Evolutionary conservation across 2,329 filamentous ascomycete species (phyloP).

Genomic region (Hymenoscyphus albidus): DNA sequence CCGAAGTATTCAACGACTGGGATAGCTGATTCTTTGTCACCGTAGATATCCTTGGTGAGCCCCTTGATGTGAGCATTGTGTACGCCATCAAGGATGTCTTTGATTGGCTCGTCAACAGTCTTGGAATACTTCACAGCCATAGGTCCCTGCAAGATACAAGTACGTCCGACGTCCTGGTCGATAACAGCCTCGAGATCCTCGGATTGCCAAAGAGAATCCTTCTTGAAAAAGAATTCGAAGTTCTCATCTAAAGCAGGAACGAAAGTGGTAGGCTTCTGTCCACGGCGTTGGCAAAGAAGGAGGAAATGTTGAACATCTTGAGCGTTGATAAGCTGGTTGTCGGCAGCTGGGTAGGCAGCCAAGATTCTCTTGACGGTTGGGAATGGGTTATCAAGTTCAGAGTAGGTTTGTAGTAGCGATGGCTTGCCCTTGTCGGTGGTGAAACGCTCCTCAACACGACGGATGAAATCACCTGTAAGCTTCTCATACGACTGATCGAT

Average conservation of each 20-base stretch:
- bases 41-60: conserved; percentile 77
- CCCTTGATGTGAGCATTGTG: conserved; percentile 82
- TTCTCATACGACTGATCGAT: conserved; percentile 80
- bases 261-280: conserved; percentile 95
- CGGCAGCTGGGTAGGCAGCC: conserved; percentile 77
- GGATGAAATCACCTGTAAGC: conserved; percentile 92
- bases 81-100: conserved; percentile 89
- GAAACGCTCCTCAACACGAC: conserved; percentile 95
- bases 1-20: conserved; percentile 94
- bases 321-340: conserved; percentile 90
- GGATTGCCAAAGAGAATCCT: conserved; percentile 98
- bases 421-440: conserved; percentile 66
- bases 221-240: conserved; percentile 99
- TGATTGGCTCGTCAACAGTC: conserved; percentile 85
- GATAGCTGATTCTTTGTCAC: conserved; percentile 66
- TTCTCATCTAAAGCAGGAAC: conserved; percentile 94
- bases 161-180: conserved; percentile 90
- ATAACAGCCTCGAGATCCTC: conserved; percentile 96
- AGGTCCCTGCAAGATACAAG: conserved; percentile 93
- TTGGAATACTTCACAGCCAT: conserved; percentile 89
- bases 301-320: conserved; percentile 98
- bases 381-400: conserved; percentile 81
- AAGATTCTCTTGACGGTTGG: conserved; percentile 74
- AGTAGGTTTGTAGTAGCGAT: conserved; percentile 84
- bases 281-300: conserved; percentile 82